phyloP scores from a whole-genome alignment of 1,139 yeast species.

The Scheffersomyces parashehatae region DNA sequence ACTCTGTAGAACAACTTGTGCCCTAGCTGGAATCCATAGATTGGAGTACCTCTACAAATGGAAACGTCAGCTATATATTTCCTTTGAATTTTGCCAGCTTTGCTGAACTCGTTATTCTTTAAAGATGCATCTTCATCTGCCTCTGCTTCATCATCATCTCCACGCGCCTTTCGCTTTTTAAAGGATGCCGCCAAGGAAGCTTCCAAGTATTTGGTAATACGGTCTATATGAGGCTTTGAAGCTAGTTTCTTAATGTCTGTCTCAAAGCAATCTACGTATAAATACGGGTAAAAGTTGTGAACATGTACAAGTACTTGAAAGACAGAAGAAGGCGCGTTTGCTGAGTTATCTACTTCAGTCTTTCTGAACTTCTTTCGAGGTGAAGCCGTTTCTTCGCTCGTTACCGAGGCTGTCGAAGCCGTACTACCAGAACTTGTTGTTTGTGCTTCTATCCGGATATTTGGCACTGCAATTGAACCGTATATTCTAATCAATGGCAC shows the following conservation, averaged over 20 bases:
- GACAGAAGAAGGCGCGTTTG: constrained; percentile 2
- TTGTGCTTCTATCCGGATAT: neutral
- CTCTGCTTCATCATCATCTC: constrained; percentile 7
- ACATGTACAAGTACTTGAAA: constrained; percentile 55
- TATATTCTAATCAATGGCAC: constrained; percentile 80
- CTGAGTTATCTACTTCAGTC: neutral
- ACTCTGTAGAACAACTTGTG: constrained; percentile 66
- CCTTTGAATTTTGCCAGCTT: constrained; percentile 18
- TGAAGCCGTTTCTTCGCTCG: neutral
- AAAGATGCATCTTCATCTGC: constrained; percentile 6
- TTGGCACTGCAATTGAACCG: constrained; percentile 41
- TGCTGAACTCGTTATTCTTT: neutral
- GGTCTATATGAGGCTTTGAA: constrained; percentile 5
- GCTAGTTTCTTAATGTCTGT: constrained; percentile 10
- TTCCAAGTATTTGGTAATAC: constrained; percentile 29
- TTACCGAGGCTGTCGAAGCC: constrained; percentile 4
- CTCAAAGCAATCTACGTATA: constrained; percentile 55
- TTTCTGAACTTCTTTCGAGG: constrained; percentile 2
- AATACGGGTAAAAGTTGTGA: constrained; percentile 83
- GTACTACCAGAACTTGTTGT: constrained; percentile 1
- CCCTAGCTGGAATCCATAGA: constrained; percentile 80
- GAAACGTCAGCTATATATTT: constrained; percentile 65
- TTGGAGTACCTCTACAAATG: constrained; percentile 70
- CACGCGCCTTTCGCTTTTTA: constrained; percentile 7
- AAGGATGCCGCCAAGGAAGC: constrained; percentile 18